Evolutionary conservation across 306 rosid genomes (phyloP), one percentile per base, ranked within the genome.

Genomic region (Vigna radiata): DNA sequence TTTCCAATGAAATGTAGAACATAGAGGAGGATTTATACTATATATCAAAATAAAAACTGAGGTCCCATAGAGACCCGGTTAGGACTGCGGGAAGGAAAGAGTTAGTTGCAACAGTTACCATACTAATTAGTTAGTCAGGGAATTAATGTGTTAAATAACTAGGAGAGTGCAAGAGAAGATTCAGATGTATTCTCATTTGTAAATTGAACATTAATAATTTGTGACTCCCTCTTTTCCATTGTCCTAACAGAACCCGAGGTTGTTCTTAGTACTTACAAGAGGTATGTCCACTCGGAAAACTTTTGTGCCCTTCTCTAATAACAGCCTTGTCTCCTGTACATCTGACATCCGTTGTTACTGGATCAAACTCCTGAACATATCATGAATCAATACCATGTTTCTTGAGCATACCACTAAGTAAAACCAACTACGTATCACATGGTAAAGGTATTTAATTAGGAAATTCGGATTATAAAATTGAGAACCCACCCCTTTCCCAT

Each of bases 251-350:
- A 78, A 71, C 55, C 48, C 58, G 29, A 43, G 18, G 52, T 72
- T 44, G 25, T 77, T 54, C 31, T 47, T 29, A 39, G 53, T 79
- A 77, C 96, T 87, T 87, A 92, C 97, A 82, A 53, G 96, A 90
- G 79, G 97, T 89, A 83, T 92, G 97, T 33, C 97, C 97, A 47
- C 97, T 90, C 2, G 97, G 97, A 84, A 92, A 92, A 78, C 96
- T 90, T 86, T 92, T 92, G 87, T 92, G 86, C 68, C 96, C 96
- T 85, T 92, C 97, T 79, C 85, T 92, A 48, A 90, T 82, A 76
- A 90, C 90, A 82, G 68, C 68, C 81, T 76, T 89, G 18, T 17
- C 29, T 64, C 97, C 97, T 53, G 87, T 83, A 75, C 96, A 90
- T 59, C 69, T 69, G 49, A 89, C 96, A 77, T 83, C 72, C 23